A percentile compares a stretch with the other conserved stretches of the same genome.
Evolutionary conservation across 495 filamentous ascomycete species (phyloP).

Genomic region (Neurospora africana): DNA sequence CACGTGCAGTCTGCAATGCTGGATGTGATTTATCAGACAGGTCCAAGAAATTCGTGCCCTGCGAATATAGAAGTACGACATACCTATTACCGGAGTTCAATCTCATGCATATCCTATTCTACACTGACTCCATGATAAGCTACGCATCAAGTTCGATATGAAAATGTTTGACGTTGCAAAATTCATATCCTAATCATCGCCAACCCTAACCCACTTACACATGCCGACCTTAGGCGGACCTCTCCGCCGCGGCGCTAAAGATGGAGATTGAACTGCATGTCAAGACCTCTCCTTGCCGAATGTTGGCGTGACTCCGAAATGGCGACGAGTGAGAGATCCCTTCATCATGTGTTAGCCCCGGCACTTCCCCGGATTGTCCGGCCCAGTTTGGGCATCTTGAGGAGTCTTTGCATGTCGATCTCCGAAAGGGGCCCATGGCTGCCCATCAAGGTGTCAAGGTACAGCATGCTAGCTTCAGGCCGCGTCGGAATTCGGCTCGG

Average conservation of each 20-base stretch:
- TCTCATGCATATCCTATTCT: background rate
- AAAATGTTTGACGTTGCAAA: background rate
- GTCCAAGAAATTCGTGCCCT: background rate
- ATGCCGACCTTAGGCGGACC: background rate
- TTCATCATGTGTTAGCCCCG: background rate
- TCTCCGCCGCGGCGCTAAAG: background rate
- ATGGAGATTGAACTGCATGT: background rate
- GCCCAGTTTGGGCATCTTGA: background rate
- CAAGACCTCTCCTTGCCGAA: background rate
- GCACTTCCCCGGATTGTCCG: background rate
- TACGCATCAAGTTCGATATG: background rate
- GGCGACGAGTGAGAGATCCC: background rate
- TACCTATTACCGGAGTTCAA: background rate
- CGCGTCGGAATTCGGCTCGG: background rate
- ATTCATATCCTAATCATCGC: background rate
- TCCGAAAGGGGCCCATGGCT: background rate
- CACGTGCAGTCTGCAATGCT: background rate
- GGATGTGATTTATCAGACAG: background rate
- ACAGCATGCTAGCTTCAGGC: background rate
- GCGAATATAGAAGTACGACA: background rate
- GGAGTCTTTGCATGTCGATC: background rate
- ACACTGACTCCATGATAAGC: background rate
- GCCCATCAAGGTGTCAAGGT: background rate
- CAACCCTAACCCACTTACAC: background rate
- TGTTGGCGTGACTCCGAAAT: background rate